Percentiles rank a stretch among this genome's conserved stretches.
These are phyloP conservation scores for Hericium coralloides DNA, from an alignment of 768 basidiomycete genomes.

Conservation along the genomic window DNA sequence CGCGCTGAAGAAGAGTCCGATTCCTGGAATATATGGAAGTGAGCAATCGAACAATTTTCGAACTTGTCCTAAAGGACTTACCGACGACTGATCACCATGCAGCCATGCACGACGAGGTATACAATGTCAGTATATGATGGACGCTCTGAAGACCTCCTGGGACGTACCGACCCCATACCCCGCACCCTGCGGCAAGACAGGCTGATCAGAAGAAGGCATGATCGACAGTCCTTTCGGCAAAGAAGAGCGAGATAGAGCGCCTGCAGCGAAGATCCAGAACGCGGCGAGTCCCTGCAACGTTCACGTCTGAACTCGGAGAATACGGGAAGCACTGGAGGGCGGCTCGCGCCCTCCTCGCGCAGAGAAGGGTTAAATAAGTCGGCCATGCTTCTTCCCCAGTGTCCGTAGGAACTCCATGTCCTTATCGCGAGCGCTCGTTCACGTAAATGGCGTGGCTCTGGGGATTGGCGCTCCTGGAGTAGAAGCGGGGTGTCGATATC, in stretches of 20 bases:
- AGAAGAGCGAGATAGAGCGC: neutral
- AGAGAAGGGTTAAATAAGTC: too few species aligned
- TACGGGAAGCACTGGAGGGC: too few species aligned
- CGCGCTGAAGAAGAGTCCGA: constrained; percentile 79
- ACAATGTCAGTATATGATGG: constrained; percentile 1
- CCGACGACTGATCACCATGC: constrained; percentile 37
- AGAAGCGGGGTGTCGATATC: too few species aligned
- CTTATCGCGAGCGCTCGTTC: too few species aligned
- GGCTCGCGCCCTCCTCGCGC: too few species aligned
- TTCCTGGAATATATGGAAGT: constrained; percentile 38
- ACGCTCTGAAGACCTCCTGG: neutral
- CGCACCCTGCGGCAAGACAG: constrained; percentile 67
- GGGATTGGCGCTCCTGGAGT: too few species aligned
- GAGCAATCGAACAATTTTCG: neutral
- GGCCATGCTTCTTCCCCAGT: too few species aligned
- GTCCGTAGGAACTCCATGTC: too few species aligned
- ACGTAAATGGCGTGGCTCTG: too few species aligned
- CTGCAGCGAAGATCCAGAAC: too few species aligned
- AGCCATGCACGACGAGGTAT: neutral
- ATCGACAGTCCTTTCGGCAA: neutral
- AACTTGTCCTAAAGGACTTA: constrained; percentile 16
- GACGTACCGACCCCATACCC: constrained; percentile 72
- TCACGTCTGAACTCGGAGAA: too few species aligned
- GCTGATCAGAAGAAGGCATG: constrained; percentile 17
- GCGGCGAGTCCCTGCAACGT: too few species aligned